A percentile compares a stretch with the other conserved stretches of the same genome.
phyloP scores from a whole-genome alignment of 1,284 basidiomycete species.

The Gymnopus androsaceus region DNA sequence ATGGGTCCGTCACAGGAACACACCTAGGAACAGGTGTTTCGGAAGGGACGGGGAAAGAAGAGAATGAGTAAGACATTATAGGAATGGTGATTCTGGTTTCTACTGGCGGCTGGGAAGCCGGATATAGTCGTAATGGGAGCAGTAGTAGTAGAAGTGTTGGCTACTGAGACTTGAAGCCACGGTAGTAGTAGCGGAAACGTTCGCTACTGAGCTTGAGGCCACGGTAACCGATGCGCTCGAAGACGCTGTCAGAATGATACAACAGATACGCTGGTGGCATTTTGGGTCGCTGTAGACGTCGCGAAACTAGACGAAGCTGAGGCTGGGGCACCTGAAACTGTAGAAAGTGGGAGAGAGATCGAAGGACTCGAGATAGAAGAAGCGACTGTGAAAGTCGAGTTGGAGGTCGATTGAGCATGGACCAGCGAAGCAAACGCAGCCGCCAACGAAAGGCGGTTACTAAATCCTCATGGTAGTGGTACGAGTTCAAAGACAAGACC shows the following conservation, averaged over 20 bases:
- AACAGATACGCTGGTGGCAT: background rate
- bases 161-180: no score
- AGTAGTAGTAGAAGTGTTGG: background rate
- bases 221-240: background rate
- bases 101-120: background rate
- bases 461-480: slow-evolving; percentile 1
- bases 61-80: slow-evolving; percentile 36
- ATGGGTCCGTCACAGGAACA: slow-evolving; percentile 46
- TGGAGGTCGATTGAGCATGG: background rate
- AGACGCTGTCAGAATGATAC: background rate
- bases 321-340: background rate
- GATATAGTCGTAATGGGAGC: no score
- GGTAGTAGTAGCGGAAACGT: no score
- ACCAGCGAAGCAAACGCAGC: slow-evolving; percentile 3
- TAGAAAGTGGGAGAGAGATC: background rate
- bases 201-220: background rate
- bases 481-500: background rate
- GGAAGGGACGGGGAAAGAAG: slow-evolving; percentile 46
- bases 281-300: background rate
- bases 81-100: slow-evolving; percentile 22
- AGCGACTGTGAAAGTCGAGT: background rate
- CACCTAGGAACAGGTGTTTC: slow-evolving; percentile 40
- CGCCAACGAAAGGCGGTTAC: slow-evolving; percentile 1
- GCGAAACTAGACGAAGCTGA: background rate
- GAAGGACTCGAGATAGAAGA: background rate